A percentile compares a stretch with the other conserved stretches of the same genome.
Evolutionary conservation across 176 grass and related monocot genomes (phyloP).

Genomic region (Elymus sibiricus): DNA sequence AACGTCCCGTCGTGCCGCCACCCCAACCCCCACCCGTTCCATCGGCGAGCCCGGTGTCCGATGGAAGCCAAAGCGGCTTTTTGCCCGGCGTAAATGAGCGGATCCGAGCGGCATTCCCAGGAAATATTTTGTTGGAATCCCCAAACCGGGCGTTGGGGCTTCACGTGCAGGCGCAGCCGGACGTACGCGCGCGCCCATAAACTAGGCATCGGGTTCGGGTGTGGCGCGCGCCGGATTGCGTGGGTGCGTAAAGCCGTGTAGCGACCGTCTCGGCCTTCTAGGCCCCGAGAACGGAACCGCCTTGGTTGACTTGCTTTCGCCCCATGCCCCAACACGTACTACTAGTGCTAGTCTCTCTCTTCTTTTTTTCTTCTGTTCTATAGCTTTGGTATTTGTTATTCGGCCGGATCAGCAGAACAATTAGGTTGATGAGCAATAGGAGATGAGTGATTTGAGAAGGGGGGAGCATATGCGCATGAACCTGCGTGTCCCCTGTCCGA

Average conservation of each 20-base stretch:
- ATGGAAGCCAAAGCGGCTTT: constrained; percentile 16
- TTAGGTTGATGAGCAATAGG: background rate
- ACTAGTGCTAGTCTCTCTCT: no score
- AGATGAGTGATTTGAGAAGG: background rate
- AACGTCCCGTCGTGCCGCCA: background rate
- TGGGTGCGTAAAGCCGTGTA: constrained; percentile 4
- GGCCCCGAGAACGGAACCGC: background rate
- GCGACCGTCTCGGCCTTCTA: constrained; percentile 24
- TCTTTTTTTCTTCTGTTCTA: no score
- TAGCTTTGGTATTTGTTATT: background rate
- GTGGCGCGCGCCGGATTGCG: background rate
- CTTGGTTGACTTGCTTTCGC: constrained; percentile 14
- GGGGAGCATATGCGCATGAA: background rate
- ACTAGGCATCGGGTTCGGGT: background rate
- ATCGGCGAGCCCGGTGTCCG: background rate
- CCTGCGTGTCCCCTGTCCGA: background rate
- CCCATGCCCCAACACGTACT: background rate
- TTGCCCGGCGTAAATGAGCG: background rate
- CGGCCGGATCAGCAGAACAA: background rate
- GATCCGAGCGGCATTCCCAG: constrained; percentile 38
- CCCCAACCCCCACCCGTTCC: background rate
- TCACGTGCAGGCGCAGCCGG: constrained; percentile 28
- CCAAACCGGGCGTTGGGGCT: constrained; percentile 2
- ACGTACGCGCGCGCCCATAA: background rate
- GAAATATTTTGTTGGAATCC: constrained; percentile 58